Base-by-base conservation (phyloP, 805 yeast species). In the Lachancea waltii region DNA sequence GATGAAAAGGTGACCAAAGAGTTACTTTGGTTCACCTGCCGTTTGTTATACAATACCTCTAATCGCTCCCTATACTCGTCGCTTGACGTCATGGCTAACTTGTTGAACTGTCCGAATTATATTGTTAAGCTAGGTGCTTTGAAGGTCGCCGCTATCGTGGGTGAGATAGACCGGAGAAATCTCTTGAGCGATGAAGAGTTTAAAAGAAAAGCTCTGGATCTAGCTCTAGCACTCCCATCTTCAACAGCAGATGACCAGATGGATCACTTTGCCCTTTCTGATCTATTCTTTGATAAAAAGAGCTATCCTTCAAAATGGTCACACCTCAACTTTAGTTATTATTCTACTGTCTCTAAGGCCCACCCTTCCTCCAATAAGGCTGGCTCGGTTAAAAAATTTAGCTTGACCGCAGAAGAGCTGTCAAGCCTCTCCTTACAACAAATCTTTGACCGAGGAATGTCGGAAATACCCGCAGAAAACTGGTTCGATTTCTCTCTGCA, bases 21-120 rank as follows among this genome's bases (percentile, higher is more conserved):
- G 1, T 65, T 85, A 30, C 62, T 85, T 34, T 65, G 70, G 5
- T 85, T 84, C 52, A 72, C 90, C 0, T 67, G 72, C 23, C 59
- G 75, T 35, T 61, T 89, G 22, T 62, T 89, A 31, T 83, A 80
- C 28, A 76, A 82, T 49, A 81, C 92, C 38, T 67, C 77, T 20
- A 79, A 80, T 49, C 69, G 85, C 44, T 71, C 73, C 35, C 67
- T 84, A 17, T 87, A 84, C 56, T 65, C 78, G n/a, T 78, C 86
- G 15, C 62, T 74, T 14, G 81, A 79, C 35, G 66, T 79, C 25
- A 67, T 87, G 39, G 75, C 69, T 42, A 64, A 67, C 30, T 60
- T 87, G 44, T 53, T 85, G 32, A 72, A 72, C 39, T 69, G 81
- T 11, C 77, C 79, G 11, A 74, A 81, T 7, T 60, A 81, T 21